Conservation (phyloP, 2,329 filamentous ascomycete genomes). For the Teratosphaeria gauchensis region DNA sequence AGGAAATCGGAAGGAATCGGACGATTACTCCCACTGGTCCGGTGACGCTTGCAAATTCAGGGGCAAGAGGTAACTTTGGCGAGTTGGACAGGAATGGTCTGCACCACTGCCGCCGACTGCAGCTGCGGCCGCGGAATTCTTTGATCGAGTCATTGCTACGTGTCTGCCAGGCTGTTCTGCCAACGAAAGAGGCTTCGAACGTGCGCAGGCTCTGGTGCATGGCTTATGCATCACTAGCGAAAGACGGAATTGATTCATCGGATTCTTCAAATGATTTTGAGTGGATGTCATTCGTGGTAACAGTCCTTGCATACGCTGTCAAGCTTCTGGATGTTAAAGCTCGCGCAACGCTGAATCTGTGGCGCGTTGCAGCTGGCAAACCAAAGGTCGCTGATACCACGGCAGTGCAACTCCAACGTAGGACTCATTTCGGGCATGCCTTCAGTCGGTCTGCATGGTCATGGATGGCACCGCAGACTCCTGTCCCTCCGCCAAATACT, state of each 20-base stretch:
- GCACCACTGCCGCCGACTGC: conserved; percentile 20
- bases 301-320: conserved; percentile 30
- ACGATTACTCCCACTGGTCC: conserved; percentile 9
- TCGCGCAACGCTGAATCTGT: conserved; percentile 16
- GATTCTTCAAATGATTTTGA: conserved; percentile 13
- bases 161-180: conserved; percentile 20
- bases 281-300: conserved; percentile 32
- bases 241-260: conserved; percentile 5
- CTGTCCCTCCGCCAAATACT: background rate
- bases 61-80: conserved; percentile 15
- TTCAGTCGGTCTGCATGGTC: conserved; percentile 11
- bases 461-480: conserved; percentile 9
- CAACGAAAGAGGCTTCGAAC: conserved; percentile 10
- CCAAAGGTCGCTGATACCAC: background rate
- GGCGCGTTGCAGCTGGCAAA: conserved; percentile 13
- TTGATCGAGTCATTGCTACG: conserved; percentile 16
- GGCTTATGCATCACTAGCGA: conserved; percentile 13
- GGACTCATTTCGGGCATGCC: background rate
- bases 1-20: conserved; percentile 21
- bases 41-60: conserved; percentile 11
- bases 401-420: background rate
- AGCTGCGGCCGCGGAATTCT: conserved; percentile 15
- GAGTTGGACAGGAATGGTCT: conserved; percentile 15
- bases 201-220: conserved; percentile 22
- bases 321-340: conserved; percentile 19